A percentile compares a stretch with the other conserved stretches of the same genome.
These are phyloP conservation scores for Asparagopsis taxiformis DNA, from an alignment of 31 red algal species.

Conservation along the genomic window DNA sequence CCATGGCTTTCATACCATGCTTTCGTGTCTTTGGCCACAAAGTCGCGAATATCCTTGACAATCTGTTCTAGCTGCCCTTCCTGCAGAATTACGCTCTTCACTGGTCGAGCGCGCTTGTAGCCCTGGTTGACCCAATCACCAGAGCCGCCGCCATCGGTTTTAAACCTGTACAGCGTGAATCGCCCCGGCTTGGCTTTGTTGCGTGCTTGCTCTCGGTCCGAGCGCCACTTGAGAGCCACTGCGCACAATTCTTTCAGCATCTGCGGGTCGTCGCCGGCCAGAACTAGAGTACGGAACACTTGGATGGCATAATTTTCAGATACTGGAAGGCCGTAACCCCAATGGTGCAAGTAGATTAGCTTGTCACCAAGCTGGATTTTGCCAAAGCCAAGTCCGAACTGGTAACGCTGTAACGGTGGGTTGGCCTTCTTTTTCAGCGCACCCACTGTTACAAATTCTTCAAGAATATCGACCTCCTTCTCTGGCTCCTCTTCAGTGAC, in stretches of 20 bases:
- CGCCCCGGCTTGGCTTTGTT: constrained; percentile 28
- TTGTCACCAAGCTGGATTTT: constrained; percentile 47
- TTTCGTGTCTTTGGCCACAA: constrained; percentile 56
- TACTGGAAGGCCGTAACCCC: constrained; percentile 45
- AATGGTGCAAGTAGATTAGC: constrained; percentile 51
- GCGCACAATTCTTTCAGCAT: constrained; percentile 51
- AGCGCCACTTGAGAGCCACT: constrained; percentile 61
- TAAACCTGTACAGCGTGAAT: constrained; percentile 36
- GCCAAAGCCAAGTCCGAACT: constrained; percentile 57
- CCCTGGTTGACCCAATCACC: constrained; percentile 63
- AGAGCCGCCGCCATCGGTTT: constrained; percentile 13
- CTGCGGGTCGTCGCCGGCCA: constrained; percentile 30
- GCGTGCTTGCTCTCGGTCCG: constrained; percentile 38
- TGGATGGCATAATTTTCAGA: constrained; percentile 31
- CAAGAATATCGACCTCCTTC: neutral
- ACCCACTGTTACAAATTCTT: neutral
- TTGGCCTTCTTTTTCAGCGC: constrained; percentile 42
- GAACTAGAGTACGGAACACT: constrained; percentile 38
- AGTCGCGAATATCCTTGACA: constrained; percentile 63
- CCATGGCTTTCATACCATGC: constrained; percentile 73
- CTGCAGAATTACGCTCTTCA: constrained; percentile 67
- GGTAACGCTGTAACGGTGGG: constrained; percentile 54
- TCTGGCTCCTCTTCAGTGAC: neutral
- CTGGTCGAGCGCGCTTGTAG: constrained; percentile 38
- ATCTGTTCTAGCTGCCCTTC: constrained; percentile 53